These are phyloP conservation scores for Zasmidium citrigriseum DNA, from an alignment of 2,329 filamentous ascomycete species.

Conservation along the genomic window DNA sequence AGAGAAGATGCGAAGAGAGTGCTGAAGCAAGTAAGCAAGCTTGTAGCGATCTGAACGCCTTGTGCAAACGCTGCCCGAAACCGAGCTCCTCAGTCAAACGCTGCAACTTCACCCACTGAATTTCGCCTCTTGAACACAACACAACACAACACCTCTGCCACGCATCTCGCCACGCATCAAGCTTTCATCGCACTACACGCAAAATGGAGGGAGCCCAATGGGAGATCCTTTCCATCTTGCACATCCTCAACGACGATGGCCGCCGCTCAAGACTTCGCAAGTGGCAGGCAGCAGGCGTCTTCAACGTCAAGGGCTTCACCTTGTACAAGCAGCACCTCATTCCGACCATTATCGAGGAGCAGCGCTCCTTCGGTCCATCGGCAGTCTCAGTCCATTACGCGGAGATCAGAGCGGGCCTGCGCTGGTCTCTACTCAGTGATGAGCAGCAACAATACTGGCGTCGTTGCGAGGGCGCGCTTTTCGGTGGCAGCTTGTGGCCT, in stretches of 20 bases:
- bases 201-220: no score
- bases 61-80: background rate
- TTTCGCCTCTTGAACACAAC: no score
- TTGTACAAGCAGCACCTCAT: background rate
- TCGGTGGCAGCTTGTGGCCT: background rate
- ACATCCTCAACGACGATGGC: background rate
- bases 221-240: no score
- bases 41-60: background rate
- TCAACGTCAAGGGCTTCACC: background rate
- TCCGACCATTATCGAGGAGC: background rate
- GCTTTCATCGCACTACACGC: no score
- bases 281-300: no score
- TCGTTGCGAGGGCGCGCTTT: background rate
- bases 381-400: background rate
- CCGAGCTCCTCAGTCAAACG: background rate
- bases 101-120: background rate
- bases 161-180: no score
- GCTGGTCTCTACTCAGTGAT: constrained; percentile 1
- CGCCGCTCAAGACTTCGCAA: no score
- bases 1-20: constrained; percentile 40
- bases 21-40: constrained; percentile 29
- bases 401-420: background rate
- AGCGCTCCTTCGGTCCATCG: background rate
- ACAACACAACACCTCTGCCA: no score
- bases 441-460: background rate